These are phyloP conservation scores for Daldinia caldariorum DNA, from an alignment of 495 filamentous ascomycete genomes.

Conservation along the genomic window DNA sequence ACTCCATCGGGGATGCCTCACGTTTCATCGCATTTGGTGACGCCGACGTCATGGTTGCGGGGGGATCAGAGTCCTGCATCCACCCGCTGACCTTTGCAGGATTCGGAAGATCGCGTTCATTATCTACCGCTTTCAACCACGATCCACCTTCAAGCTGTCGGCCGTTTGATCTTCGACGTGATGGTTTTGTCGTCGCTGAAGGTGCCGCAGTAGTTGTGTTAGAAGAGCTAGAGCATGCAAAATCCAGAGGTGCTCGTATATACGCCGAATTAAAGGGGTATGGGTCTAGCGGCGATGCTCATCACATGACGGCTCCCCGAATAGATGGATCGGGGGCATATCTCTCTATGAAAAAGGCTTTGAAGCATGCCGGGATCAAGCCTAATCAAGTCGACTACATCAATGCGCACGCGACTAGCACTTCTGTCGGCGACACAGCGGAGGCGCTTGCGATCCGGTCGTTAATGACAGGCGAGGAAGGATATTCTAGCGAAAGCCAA, in stretches of 20 bases:
- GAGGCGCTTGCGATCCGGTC: slow-evolving; percentile 85
- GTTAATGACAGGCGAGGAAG: slow-evolving; percentile 78
- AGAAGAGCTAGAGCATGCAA: slow-evolving; percentile 91
- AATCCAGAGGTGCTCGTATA: slow-evolving; percentile 77
- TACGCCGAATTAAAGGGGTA: slow-evolving; percentile 93
- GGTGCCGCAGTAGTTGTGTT: slow-evolving; percentile 88
- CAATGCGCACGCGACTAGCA: slow-evolving; percentile 95
- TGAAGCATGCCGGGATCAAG: slow-evolving; percentile 74
- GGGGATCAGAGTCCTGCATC: slow-evolving; percentile 93
- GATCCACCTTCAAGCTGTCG: slow-evolving; percentile 77
- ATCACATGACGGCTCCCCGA: slow-evolving; percentile 91
- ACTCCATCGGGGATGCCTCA: slow-evolving; percentile 91
- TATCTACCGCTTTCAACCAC: slow-evolving; percentile 83
- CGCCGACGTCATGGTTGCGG: slow-evolving; percentile 93
- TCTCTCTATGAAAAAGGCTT: slow-evolving; percentile 83
- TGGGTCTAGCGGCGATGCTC: slow-evolving; percentile 84
- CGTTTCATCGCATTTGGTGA: slow-evolving; percentile 91
- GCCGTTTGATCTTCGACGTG: slow-evolving; percentile 84
- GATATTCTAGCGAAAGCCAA: slow-evolving; percentile 66
- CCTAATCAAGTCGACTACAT: slow-evolving; percentile 86
- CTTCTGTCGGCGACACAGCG: slow-evolving; percentile 82
- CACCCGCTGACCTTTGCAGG: slow-evolving; percentile 92
- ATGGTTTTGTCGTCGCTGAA: slow-evolving; percentile 93
- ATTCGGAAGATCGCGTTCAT: slow-evolving; percentile 85
- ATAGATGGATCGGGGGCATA: slow-evolving; percentile 82